Evolutionary conservation across 768 basidiomycete genomes (phyloP).

Genomic region (Pisolithus orientalis): DNA sequence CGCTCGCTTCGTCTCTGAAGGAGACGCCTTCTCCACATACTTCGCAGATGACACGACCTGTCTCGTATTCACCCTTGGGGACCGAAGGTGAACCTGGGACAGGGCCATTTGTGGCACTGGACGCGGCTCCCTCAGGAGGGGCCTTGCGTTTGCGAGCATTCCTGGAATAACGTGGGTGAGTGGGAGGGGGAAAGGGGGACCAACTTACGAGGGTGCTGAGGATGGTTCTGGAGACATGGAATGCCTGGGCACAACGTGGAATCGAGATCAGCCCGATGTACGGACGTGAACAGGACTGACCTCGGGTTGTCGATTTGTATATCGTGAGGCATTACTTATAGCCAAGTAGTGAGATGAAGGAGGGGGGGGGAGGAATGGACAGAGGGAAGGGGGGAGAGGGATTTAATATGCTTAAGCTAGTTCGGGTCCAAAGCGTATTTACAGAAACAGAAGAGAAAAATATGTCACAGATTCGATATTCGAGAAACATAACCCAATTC

Average conservation of each 20-base stretch:
- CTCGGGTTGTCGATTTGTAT: conserved; percentile 15
- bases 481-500: conserved; percentile 28
- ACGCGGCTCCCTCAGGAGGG: conserved; percentile 20
- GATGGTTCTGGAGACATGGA: conserved; percentile 12
- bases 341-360: background rate
- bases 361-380: conserved; percentile 1
- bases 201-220: conserved; percentile 15
- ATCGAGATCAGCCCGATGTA: conserved; percentile 13
- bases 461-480: conserved; percentile 34
- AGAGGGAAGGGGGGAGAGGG: conserved; percentile 12
- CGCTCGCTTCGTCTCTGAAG: conserved; percentile 58
- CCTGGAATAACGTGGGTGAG: conserved; percentile 15
- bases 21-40: conserved; percentile 56
- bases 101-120: conserved; percentile 9
- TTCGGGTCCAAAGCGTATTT: conserved; percentile 34
- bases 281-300: conserved; percentile 8
- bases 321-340: conserved; percentile 5
- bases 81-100: conserved; percentile 8
- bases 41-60: conserved; percentile 61
- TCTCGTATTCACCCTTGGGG: conserved; percentile 51
- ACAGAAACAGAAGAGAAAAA: conserved; percentile 33
- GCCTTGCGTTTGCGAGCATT: conserved; percentile 37
- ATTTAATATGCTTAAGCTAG: conserved; percentile 31
- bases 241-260: conserved; percentile 6
- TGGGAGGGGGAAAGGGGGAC: conserved; percentile 11